These are phyloP conservation scores for Takakia lepidozioides DNA, from an alignment of 225 moss, liverwort and hornwort species.

Conservation along the genomic window DNA sequence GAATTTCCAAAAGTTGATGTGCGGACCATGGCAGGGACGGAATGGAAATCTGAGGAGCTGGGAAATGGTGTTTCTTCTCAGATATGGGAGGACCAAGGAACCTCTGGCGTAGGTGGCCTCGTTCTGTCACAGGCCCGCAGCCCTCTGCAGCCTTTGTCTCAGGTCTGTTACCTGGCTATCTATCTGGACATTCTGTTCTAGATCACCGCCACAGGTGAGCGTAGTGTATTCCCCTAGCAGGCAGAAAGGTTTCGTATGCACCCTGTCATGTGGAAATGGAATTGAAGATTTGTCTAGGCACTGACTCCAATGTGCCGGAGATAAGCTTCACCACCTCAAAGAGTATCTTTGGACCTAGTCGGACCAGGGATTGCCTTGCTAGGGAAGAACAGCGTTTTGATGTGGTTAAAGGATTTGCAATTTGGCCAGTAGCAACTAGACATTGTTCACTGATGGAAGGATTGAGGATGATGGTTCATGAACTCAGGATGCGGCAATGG, in stretches of 20 bases:
- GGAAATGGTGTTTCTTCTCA: slow-evolving; percentile 16
- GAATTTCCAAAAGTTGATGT: slow-evolving; percentile 6
- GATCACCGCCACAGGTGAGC: no score
- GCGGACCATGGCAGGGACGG: slow-evolving; percentile 15
- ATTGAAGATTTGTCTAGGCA: not conserved
- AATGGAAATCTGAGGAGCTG: slow-evolving; percentile 24
- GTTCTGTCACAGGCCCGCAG: slow-evolving; percentile 31
- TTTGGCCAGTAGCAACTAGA: not conserved
- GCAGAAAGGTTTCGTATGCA: no score
- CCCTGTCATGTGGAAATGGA: no score
- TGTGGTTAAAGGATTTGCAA: not conserved
- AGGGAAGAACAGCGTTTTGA: not conserved
- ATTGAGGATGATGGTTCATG: not conserved
- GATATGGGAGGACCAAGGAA: slow-evolving; percentile 14
- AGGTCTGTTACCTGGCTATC: slow-evolving; percentile 25
- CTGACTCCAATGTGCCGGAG: not conserved
- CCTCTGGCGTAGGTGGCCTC: slow-evolving; percentile 46
- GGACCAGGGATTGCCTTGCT: not conserved
- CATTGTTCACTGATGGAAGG: not conserved
- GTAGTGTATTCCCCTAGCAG: no score
- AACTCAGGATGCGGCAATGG: slow-evolving; percentile 80
- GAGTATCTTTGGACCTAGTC: no score
- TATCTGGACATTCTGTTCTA: no score
- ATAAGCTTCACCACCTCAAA: no score
- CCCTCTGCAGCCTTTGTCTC: slow-evolving; percentile 42